phyloP scores from a whole-genome alignment of 495 filamentous ascomycete species.

The Bacidia gigantensis region DNA sequence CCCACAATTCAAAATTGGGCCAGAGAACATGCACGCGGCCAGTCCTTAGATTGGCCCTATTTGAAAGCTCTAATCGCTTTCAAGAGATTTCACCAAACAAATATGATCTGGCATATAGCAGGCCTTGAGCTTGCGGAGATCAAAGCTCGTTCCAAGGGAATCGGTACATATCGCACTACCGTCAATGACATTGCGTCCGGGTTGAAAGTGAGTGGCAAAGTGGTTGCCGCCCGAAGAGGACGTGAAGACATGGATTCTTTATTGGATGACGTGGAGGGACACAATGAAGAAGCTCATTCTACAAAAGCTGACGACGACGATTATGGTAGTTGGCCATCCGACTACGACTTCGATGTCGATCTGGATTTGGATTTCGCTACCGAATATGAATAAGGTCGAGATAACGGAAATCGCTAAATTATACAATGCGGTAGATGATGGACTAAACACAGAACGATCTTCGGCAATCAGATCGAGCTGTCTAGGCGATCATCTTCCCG shows the following conservation, averaged over 20 bases:
- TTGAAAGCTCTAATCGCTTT: slow-evolving; percentile 53
- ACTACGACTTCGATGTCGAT: background rate
- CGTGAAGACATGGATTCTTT: slow-evolving; percentile 1
- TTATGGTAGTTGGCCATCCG: background rate
- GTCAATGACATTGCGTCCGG: slow-evolving; percentile 5
- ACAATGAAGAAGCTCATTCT: background rate
- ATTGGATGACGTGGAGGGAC: background rate
- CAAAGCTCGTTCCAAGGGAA: slow-evolving; percentile 32
- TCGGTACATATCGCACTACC: slow-evolving; percentile 7
- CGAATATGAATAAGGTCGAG: too few species aligned
- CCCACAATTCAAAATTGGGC: slow-evolving; percentile 32
- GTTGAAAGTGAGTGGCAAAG: slow-evolving; percentile 10
- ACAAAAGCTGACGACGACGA: background rate
- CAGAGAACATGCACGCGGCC: slow-evolving; percentile 27
- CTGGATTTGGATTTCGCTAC: too few species aligned
- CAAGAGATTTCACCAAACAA: slow-evolving; percentile 25
- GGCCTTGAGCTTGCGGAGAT: slow-evolving; percentile 48
- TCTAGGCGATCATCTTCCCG: too few species aligned
- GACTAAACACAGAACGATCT: too few species aligned
- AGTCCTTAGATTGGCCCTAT: slow-evolving; percentile 36
- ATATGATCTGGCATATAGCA: slow-evolving; percentile 49
- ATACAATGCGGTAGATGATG: too few species aligned
- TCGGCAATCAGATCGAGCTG: background rate
- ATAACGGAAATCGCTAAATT: too few species aligned
- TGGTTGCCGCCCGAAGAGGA: slow-evolving; percentile 5